Base-by-base conservation (phyloP, 441 rosid genomes). In the Gossypium lobatum region DNA sequence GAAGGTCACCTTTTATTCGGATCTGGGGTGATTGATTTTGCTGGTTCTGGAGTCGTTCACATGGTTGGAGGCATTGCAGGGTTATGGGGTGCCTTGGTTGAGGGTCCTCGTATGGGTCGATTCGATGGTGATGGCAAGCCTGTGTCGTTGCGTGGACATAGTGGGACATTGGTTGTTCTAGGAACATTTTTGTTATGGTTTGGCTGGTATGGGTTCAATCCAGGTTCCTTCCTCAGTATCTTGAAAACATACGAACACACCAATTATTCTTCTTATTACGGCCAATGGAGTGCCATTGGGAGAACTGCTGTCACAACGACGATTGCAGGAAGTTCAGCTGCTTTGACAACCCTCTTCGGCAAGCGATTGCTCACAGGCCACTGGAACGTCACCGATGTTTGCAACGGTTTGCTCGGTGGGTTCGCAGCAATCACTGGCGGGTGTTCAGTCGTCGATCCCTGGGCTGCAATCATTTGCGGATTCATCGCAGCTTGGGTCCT, bases 11-110 rank as follows among this genome's bases (percentile, higher is more conserved):
- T 82, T 13, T 57, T 83, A 53, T 85, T 85, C 16, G 85, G 80
- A 2, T 4, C 79, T 0, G 87, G 87, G 3, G 89, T 83, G n/a
- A 78, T 81, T 3, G 89, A 85, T 71, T 85, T 85, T 65, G 87
- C 89, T 0, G 89, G 89, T 5, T 85, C 89, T 13, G 89, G 85
- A 26, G 87, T 86, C 3, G 89, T 86, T 71, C 87, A 86, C 75
- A 73, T 86, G 84, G 89, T 86, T 11, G 89, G 89, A 1, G 89
- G 67, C 18, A 74, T 83, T 66, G 85, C 87, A 6, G 89, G 89
- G 0, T 50, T 83, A 7, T 86, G 87, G 84, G 89, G 85, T 7
- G 87, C 87, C 6, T 0, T 82, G 31, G 82, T 82, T 13, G 87
- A 83, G 58, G 89, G 89, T 53, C 89, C 89, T 0, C 84, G 87